A percentile compares a stretch with the other conserved stretches of the same genome.
These are phyloP conservation scores for Fraxinus pennsylvanica DNA, from an alignment of 257 asterid species.

Conservation along the genomic window DNA sequence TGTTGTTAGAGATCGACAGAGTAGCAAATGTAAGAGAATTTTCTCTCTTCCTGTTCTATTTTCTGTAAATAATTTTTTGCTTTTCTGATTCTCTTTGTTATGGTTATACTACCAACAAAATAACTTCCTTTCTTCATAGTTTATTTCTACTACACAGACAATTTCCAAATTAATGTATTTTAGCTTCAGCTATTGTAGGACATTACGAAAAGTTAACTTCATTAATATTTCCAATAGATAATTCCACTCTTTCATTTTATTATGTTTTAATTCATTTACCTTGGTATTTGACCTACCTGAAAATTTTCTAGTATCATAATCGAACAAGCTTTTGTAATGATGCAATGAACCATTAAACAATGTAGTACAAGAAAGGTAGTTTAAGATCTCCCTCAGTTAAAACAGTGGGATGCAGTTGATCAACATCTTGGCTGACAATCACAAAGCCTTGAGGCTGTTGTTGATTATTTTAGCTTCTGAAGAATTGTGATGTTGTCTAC, in stretches of 20 bases:
- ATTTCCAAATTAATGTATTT: slow-evolving; percentile 9
- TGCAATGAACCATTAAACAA: not conserved
- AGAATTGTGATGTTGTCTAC: not conserved
- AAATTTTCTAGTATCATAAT: not conserved
- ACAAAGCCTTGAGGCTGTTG: not conserved
- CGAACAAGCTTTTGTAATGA: not conserved
- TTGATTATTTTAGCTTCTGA: not conserved
- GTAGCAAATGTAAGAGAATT: slow-evolving; percentile 68
- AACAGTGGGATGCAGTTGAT: not conserved
- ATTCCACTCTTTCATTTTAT: not conserved
- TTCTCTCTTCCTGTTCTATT: slow-evolving; percentile 1
- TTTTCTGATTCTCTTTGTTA: not conserved
- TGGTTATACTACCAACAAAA: not conserved
- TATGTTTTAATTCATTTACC: not conserved
- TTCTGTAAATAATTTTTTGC: not conserved
- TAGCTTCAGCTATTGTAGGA: not conserved
- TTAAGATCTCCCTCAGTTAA: not conserved
- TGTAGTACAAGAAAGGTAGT: not conserved
- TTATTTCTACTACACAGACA: not conserved
- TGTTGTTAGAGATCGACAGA: slow-evolving; percentile 80
- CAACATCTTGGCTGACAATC: not conserved
- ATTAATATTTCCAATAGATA: not conserved
- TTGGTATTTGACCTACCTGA: not conserved
- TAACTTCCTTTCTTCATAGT: not conserved
- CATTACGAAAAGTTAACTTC: not conserved